Conservation (phyloP, 495 filamentous ascomycete genomes). For the Aspergillus sparsus region DNA sequence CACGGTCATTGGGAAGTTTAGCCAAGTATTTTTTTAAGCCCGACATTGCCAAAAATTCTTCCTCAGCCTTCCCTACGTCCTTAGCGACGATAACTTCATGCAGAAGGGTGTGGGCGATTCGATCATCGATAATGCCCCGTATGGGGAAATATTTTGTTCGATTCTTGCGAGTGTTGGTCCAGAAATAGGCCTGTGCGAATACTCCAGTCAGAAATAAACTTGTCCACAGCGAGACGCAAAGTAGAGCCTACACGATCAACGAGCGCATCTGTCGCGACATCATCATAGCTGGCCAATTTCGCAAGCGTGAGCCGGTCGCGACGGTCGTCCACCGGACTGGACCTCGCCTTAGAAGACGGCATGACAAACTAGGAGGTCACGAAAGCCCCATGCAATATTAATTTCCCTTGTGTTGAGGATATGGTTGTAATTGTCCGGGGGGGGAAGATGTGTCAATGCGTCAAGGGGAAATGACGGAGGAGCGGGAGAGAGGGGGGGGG, state of each 20-base stretch:
- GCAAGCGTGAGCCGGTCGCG: slow-evolving; percentile 77
- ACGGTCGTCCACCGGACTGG: slow-evolving; percentile 48
- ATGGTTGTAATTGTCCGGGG: slow-evolving; percentile 1
- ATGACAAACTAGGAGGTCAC: slow-evolving; percentile 25
- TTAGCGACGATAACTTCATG: slow-evolving; percentile 73
- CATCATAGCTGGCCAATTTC: slow-evolving; percentile 90
- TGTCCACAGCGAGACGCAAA: slow-evolving; percentile 2
- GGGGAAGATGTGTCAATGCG: slow-evolving; percentile 13
- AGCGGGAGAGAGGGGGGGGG: slow-evolving; percentile 11
- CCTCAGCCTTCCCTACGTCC: slow-evolving; percentile 66
- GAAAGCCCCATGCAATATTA: slow-evolving; percentile 20
- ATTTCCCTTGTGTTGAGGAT: neutral
- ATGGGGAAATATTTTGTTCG: slow-evolving; percentile 81
- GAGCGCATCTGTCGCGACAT: slow-evolving; percentile 92
- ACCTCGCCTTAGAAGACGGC: slow-evolving; percentile 48
- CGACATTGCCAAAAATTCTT: slow-evolving; percentile 66
- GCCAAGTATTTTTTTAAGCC: slow-evolving; percentile 72
- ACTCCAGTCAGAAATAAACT: slow-evolving; percentile 23
- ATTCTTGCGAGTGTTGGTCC: slow-evolving; percentile 95
- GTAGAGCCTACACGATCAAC: slow-evolving; percentile 79
- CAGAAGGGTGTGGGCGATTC: slow-evolving; percentile 76
- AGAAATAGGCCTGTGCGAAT: slow-evolving; percentile 75
- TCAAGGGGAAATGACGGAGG: slow-evolving; percentile 18
- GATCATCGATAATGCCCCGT: slow-evolving; percentile 78
- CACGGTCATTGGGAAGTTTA: slow-evolving; percentile 67